Percentiles rank a stretch among this genome's conserved stretches.
These are phyloP conservation scores for Chamaecyparis obtusa DNA, from an alignment of 75 land plant genomes.

Conservation along the genomic window DNA sequence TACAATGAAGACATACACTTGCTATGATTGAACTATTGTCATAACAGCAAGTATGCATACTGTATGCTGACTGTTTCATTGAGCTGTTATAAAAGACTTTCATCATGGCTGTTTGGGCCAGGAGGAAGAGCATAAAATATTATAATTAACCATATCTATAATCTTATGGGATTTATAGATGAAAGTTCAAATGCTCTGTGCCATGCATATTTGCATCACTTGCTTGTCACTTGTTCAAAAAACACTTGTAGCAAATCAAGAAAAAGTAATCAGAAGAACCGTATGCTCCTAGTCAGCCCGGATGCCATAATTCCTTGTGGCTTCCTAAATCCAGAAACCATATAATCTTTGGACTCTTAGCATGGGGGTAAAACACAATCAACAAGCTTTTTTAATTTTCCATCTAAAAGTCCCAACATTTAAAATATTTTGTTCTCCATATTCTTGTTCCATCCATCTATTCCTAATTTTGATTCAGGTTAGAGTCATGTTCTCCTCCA, in stretches of 20 bases:
- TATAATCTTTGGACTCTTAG: not conserved
- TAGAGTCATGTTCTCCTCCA: not conserved
- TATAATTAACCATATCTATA: not conserved
- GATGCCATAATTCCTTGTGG: not conserved
- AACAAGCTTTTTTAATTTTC: not conserved
- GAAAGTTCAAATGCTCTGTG: not conserved
- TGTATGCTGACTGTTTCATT: not conserved
- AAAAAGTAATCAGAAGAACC: not conserved
- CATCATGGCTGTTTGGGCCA: not conserved
- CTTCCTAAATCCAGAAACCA: not conserved
- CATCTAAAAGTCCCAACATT: not conserved
- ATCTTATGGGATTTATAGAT: not conserved
- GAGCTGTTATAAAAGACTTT: not conserved
- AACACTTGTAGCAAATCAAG: not conserved
- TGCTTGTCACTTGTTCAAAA: not conserved
- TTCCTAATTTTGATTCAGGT: not conserved
- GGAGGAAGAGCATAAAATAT: not conserved
- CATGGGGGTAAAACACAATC: not conserved
- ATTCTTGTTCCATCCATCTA: not conserved
- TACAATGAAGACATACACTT: not conserved
- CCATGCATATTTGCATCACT: not conserved
- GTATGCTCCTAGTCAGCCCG: not conserved
- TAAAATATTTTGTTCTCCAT: not conserved
- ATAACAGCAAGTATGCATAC: not conserved
- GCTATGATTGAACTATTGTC: not conserved